These are phyloP conservation scores for Cucurbita maxima DNA, from an alignment of 306 rosid species.

Conservation along the genomic window DNA sequence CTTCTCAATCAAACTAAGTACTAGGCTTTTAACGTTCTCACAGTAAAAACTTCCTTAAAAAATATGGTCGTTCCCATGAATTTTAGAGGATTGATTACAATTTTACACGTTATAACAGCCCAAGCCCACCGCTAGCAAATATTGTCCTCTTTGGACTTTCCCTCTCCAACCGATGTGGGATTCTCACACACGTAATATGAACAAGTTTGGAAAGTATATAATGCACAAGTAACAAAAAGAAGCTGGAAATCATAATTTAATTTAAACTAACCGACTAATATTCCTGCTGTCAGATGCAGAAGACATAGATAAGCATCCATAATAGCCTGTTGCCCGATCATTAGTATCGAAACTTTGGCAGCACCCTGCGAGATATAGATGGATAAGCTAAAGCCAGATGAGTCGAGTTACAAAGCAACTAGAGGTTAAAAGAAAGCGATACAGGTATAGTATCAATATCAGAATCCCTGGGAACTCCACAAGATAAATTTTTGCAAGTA, in stretches of 20 bases:
- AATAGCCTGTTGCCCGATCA: constrained; percentile 97
- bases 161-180: no score
- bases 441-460: neutral
- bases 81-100: neutral
- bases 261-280: constrained; percentile 60
- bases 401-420: no score
- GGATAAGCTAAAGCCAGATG: neutral
- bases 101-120: neutral
- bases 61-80: neutral
- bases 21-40: neutral
- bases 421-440: no score
- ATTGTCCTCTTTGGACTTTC: no score
- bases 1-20: neutral
- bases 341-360: constrained; percentile 86
- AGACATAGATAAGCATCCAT: constrained; percentile 99
- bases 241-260: neutral
- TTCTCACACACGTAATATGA: neutral
- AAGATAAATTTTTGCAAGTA: neutral
- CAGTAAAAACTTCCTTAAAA: neutral
- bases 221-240: neutral
- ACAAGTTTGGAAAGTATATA: neutral
- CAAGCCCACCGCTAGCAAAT: no score
- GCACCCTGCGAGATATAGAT: constrained; percentile 56
- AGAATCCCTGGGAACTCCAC: neutral
- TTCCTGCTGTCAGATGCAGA: constrained; percentile 90